These are phyloP conservation scores for Epichloe coenophiala DNA, from an alignment of 2,329 filamentous ascomycete species.

Conservation along the genomic window DNA sequence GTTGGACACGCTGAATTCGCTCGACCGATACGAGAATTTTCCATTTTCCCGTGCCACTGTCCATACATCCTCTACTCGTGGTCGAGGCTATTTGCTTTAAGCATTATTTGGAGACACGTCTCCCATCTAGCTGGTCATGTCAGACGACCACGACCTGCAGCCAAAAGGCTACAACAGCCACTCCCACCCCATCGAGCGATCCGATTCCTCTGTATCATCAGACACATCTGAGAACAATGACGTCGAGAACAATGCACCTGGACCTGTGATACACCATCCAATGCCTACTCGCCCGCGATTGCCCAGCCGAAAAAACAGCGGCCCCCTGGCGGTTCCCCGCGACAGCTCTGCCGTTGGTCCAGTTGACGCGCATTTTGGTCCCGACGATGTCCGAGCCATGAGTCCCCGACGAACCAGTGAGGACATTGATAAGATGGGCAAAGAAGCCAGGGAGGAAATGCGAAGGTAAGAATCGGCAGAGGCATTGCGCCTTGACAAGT, in stretches of 20 bases:
- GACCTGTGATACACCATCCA: conserved; percentile 37
- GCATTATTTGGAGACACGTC: too few species aligned
- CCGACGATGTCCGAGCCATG: conserved; percentile 87
- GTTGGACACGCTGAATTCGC: not conserved
- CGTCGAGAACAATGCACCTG: conserved; percentile 16
- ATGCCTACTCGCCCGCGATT: conserved; percentile 50
- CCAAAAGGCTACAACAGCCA: conserved; percentile 13
- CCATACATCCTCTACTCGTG: too few species aligned
- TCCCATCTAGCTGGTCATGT: conserved; percentile 5
- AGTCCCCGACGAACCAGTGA: conserved; percentile 83
- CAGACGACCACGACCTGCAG: conserved; percentile 12
- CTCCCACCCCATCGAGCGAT: conserved; percentile 23
- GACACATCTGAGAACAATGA: conserved; percentile 22
- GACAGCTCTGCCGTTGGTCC: conserved; percentile 63
- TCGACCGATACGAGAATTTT: not conserved
- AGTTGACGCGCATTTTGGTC: conserved; percentile 61
- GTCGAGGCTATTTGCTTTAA: too few species aligned
- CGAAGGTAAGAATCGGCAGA: conserved; percentile 31
- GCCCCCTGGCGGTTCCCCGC: conserved; percentile 69
- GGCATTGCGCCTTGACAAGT: not conserved
- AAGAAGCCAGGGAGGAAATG: conserved; percentile 60
- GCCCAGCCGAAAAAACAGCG: conserved; percentile 63
- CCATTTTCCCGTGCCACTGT: too few species aligned
- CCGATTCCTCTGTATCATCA: conserved; percentile 22
- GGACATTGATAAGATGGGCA: conserved; percentile 76